These are phyloP conservation scores for Lentinula novae-zelandiae DNA, from an alignment of 1,284 basidiomycete species.

Conservation along the genomic window DNA sequence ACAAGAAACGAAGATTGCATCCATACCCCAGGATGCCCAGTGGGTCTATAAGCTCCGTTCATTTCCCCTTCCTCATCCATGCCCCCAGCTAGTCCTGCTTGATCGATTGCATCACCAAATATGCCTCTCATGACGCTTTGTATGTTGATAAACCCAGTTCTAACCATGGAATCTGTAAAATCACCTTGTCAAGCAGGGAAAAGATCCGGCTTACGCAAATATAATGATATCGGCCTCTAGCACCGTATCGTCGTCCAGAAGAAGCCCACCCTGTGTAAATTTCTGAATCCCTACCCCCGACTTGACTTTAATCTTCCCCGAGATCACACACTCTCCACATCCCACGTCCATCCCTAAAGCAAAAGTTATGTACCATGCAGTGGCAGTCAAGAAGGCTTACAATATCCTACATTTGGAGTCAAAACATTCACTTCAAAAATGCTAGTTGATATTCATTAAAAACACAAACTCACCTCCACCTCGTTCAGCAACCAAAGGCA, in stretches of 20 bases:
- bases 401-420: conserved; percentile 5
- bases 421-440: background rate
- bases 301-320: conserved; percentile 26
- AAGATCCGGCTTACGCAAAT: conserved; percentile 24
- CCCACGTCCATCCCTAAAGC: conserved; percentile 37
- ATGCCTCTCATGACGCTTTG: conserved; percentile 14
- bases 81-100: conserved; percentile 20
- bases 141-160: conserved; percentile 25
- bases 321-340: conserved; percentile 27
- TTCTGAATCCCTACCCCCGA: conserved; percentile 25
- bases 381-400: background rate
- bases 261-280: conserved; percentile 22
- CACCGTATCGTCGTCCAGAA: conserved; percentile 29
- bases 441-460: background rate
- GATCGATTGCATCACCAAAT: conserved; percentile 24
- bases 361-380: background rate
- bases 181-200: background rate
- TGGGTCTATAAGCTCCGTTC: conserved; percentile 22
- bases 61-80: conserved; percentile 25
- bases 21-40: conserved; percentile 32
- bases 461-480: conserved; percentile 23
- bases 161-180: background rate
- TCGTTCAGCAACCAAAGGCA: conserved; percentile 24
- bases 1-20: background rate
- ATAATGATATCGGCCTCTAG: conserved; percentile 28